phyloP scores from a whole-genome alignment of 305 asterid genomes.

The Nicotiana rustica region DNA sequence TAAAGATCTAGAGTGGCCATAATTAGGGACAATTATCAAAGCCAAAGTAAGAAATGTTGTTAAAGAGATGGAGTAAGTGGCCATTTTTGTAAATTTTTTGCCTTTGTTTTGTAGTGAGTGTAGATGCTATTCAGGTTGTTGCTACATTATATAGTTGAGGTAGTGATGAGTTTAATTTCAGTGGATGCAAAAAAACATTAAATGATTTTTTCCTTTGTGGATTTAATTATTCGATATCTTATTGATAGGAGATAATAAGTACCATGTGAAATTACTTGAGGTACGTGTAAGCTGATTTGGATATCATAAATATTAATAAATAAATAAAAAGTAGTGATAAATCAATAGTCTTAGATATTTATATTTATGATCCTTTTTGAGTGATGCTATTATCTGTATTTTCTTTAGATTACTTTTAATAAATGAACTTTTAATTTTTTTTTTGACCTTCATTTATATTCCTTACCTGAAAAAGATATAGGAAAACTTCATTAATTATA shows the following conservation, averaged over 20 bases:
- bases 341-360: too few species aligned
- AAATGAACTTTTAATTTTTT: not conserved
- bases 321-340: too few species aligned
- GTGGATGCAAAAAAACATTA: too few species aligned
- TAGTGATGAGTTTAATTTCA: not conserved
- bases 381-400: too few species aligned
- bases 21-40: not conserved
- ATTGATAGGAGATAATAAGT: too few species aligned
- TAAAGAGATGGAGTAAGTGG: not conserved
- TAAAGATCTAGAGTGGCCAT: slow-evolving; percentile 7
- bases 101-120: not conserved
- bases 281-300: too few species aligned
- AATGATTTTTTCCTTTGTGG: too few species aligned
- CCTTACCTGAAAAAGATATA: not conserved
- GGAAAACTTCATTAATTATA: not conserved
- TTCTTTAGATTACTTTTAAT: not conserved
- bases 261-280: too few species aligned
- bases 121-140: not conserved
- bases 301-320: too few species aligned
- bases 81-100: not conserved
- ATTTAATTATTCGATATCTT: too few species aligned
- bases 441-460: not conserved
- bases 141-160: not conserved
- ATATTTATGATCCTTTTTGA: too few species aligned
- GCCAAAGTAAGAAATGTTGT: not conserved